Conservation (phyloP, 2,329 filamentous ascomycete genomes). For the Penicillium sp. region DNA sequence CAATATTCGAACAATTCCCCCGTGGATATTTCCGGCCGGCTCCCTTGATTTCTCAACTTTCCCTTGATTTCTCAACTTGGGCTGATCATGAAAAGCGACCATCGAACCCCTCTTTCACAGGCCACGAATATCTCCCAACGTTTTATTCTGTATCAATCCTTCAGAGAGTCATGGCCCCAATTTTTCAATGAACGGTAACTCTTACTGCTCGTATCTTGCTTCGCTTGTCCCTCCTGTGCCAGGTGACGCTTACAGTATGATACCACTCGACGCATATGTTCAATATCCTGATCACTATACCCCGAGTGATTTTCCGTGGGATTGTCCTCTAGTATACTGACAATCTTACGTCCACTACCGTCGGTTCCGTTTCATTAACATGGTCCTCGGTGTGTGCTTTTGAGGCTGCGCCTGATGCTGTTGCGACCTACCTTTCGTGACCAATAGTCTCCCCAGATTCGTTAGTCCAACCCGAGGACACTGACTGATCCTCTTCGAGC, state of each 20-base stretch:
- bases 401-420: not conserved
- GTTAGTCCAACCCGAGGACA: conserved; percentile 61
- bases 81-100: not conserved
- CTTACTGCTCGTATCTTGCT: conserved; percentile 56
- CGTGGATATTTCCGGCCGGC: too few species aligned
- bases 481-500: conserved; percentile 60
- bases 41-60: not conserved
- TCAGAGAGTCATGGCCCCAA: conserved; percentile 59
- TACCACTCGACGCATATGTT: conserved; percentile 64
- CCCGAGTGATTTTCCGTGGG: conserved; percentile 47
- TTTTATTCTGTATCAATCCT: conserved; percentile 28
- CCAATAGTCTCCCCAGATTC: conserved; percentile 63
- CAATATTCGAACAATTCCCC: not conserved
- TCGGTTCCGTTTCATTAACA: not conserved
- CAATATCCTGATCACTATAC: conserved; percentile 59
- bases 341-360: conserved; percentile 61
- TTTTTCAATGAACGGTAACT: conserved; percentile 63
- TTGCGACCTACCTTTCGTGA: conserved; percentile 52
- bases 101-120: not conserved
- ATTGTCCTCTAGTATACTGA: conserved; percentile 63
- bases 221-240: conserved; percentile 58
- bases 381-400: not conserved
- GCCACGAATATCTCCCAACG: not conserved
- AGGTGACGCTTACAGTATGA: conserved; percentile 67
- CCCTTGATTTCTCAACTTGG: not conserved